Evolutionary conservation across 805 yeast species (phyloP).

Genomic region (Wickerhamiella spandovensis): DNA sequence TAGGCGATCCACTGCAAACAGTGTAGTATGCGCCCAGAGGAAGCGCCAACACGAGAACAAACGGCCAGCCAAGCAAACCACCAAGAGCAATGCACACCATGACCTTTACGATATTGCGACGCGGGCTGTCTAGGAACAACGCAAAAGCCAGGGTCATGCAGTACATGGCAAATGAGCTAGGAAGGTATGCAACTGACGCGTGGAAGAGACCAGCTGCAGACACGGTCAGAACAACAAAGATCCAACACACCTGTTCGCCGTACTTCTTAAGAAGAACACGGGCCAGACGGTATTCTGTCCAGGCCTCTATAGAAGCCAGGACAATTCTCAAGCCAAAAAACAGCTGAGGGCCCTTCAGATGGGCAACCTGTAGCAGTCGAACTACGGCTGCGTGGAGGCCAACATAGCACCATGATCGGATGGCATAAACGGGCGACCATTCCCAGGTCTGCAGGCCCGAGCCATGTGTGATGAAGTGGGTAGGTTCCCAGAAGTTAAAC

Average conservation of each 20-base stretch:
- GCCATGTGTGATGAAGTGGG: constrained; percentile 60
- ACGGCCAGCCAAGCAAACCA: constrained; percentile 87
- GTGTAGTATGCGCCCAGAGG: constrained; percentile 39
- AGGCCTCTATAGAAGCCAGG: constrained; percentile 30
- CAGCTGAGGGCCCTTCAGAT: constrained; percentile 12
- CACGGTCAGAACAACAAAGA: constrained; percentile 45
- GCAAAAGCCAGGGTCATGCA: constrained; percentile 24
- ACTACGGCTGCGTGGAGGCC: constrained; percentile 30
- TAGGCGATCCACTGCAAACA: constrained; percentile 12
- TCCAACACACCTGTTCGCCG: constrained; percentile 35
- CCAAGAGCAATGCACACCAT: constrained; percentile 41
- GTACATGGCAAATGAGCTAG: constrained; percentile 64
- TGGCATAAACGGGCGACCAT: constrained; percentile 79
- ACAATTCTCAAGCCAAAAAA: constrained; percentile 44
- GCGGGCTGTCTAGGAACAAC: constrained; percentile 6
- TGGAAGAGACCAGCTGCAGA: constrained; percentile 76
- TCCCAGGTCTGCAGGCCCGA: constrained; percentile 97
- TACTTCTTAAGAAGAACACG: constrained; percentile 28
- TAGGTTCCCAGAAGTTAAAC: constrained; percentile 90
- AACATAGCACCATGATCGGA: constrained; percentile 73
- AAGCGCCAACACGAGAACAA: constrained; percentile 47
- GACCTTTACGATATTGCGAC: constrained; percentile 10
- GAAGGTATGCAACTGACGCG: constrained; percentile 74
- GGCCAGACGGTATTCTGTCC: constrained; percentile 42
- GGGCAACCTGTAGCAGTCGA: constrained; percentile 10